Conservation (phyloP, 2,329 filamentous ascomycete species). For the Neophaeococcomyces mojaviensis region DNA sequence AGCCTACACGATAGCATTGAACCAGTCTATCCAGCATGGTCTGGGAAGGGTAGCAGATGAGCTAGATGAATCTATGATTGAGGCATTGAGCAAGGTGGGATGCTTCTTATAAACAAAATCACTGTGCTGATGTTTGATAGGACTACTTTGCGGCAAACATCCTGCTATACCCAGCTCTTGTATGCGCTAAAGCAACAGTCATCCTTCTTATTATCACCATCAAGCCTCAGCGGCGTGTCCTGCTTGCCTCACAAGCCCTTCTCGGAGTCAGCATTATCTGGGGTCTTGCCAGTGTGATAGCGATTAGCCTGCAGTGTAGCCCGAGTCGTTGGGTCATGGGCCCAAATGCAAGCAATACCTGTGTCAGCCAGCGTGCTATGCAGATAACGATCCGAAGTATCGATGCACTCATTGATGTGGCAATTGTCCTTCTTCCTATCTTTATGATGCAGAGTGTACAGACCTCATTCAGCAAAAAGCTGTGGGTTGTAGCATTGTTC, state of each 20-base stretch:
- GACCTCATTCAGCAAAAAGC: conserved; percentile 15
- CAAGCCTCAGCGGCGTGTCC: conserved; percentile 19
- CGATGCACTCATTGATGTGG: conserved; percentile 22
- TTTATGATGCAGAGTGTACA: conserved; percentile 22
- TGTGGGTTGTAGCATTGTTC: conserved; percentile 21
- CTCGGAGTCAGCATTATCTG: conserved; percentile 17
- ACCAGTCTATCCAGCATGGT: conserved; percentile 17
- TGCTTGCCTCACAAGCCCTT: conserved; percentile 16
- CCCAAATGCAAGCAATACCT: conserved; percentile 13
- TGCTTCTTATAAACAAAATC: neutral
- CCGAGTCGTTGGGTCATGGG: conserved; percentile 19
- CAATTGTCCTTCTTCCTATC: conserved; percentile 19
- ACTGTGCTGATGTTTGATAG: conserved; percentile 13
- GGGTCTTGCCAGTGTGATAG: conserved; percentile 17
- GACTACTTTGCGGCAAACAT: conserved; percentile 22
- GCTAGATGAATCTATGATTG: conserved; percentile 15
- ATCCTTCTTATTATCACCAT: conserved; percentile 23
- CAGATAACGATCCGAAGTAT: conserved; percentile 17
- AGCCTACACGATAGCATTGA: conserved; percentile 18
- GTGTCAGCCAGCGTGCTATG: conserved; percentile 21
- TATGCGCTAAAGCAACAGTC: conserved; percentile 22
- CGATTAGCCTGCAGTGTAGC: conserved; percentile 21
- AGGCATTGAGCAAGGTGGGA: conserved; percentile 19
- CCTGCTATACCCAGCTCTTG: conserved; percentile 16
- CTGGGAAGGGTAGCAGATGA: conserved; percentile 16